Evolutionary conservation across 148 eudicot species (phyloP).

Genomic region (Amaranthus palmeri): DNA sequence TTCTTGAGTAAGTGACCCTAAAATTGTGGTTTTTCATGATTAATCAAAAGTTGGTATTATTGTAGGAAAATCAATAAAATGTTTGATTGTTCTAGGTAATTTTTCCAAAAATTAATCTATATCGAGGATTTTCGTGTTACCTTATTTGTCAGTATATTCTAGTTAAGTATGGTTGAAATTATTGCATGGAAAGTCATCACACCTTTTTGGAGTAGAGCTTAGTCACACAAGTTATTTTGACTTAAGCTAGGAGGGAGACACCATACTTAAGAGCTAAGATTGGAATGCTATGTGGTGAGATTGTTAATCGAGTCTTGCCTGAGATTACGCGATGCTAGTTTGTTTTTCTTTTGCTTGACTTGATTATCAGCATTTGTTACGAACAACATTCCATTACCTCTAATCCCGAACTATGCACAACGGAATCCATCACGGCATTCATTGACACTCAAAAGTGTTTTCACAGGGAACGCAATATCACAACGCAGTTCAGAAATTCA

Average conservation of each 20-base stretch:
- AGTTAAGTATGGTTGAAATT: not conserved
- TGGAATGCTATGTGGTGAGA: not conserved
- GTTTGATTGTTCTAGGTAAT: too few relatives aligned
- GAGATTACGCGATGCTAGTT: not conserved
- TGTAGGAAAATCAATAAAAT: too few relatives aligned
- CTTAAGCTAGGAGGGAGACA: not conserved
- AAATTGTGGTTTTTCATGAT: too few relatives aligned
- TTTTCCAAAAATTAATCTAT: too few relatives aligned
- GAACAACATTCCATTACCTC: too few relatives aligned
- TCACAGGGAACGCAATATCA: conserved; percentile 90
- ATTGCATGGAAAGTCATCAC: not conserved
- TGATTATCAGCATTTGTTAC: not conserved
- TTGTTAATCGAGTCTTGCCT: not conserved
- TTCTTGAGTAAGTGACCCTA: too few relatives aligned
- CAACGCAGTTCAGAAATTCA: conserved; percentile 84
- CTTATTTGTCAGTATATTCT: too few relatives aligned
- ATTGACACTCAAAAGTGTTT: conserved; percentile 2
- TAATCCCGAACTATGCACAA: too few relatives aligned
- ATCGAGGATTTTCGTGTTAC: too few relatives aligned
- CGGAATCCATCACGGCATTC: not conserved
- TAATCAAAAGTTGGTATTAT: too few relatives aligned
- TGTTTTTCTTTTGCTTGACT: not conserved
- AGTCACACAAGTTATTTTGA: not conserved
- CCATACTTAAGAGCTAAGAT: not conserved
- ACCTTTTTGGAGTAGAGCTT: not conserved